Conservation (phyloP, 257 asterid species). For the Solanum paucissectum region DNA sequence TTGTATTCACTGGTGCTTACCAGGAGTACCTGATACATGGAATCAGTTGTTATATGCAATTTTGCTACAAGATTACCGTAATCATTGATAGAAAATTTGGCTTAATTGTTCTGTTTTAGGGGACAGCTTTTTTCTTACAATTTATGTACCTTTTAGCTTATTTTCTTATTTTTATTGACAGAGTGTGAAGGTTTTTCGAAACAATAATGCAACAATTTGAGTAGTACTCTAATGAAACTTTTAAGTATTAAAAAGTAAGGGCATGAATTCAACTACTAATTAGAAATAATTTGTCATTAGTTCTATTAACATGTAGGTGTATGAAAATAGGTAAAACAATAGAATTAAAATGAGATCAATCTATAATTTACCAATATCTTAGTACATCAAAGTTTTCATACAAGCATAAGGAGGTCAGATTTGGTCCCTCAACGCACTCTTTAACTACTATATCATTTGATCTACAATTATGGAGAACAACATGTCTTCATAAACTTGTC, state of each 20-base stretch:
- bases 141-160: neutral
- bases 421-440: neutral
- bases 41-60: constrained; percentile 61
- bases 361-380: neutral
- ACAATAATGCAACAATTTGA: neutral
- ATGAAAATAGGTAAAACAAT: neutral
- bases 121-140: neutral
- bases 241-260: neutral
- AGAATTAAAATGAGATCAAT: neutral
- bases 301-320: no score
- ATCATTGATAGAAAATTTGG: neutral
- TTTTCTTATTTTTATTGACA: no score
- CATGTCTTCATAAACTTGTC: neutral
- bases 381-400: neutral
- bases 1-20: constrained; percentile 99
- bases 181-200: neutral
- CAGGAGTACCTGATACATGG: constrained; percentile 91
- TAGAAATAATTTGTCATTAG: neutral
- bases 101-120: neutral
- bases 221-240: neutral
- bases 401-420: neutral
- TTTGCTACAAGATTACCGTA: constrained; percentile 62
- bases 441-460: neutral
- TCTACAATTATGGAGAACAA: neutral
- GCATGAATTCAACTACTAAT: neutral